Percentiles rank a stretch among this genome's conserved stretches.
Conservation (phyloP, 164 flowering plant genomes). For the Magnolia sinica region DNA sequence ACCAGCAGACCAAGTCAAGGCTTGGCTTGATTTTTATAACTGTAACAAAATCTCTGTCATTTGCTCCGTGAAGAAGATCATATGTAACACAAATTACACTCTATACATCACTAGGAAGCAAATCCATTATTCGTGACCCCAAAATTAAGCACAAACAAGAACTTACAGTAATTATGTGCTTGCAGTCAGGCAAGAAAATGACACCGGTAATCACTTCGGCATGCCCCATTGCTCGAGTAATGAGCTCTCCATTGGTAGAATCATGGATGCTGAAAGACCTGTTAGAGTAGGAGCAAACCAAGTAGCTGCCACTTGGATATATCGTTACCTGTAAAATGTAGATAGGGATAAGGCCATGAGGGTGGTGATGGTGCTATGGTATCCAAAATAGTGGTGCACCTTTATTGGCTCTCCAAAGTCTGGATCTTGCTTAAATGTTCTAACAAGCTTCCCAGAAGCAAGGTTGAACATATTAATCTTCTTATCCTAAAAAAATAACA, state of each 20-base stretch:
- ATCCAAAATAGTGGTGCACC: constrained; percentile 30
- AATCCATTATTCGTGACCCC: neutral
- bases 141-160: constrained; percentile 4
- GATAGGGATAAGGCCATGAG: neutral
- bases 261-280: constrained; percentile 64
- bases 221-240: constrained; percentile 59
- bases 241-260: constrained; percentile 46
- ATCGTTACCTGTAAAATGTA: constrained; percentile 41
- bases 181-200: constrained; percentile 68
- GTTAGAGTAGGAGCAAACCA: constrained; percentile 73
- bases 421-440: constrained; percentile 49
- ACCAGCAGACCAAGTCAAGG: neutral
- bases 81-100: neutral
- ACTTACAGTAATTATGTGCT: constrained; percentile 70
- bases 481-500: constrained; percentile 46
- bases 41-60: neutral
- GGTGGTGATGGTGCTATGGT: neutral
- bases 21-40: neutral
- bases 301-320: constrained; percentile 70
- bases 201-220: constrained; percentile 63
- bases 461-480: constrained; percentile 53
- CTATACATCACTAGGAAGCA: neutral
- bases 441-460: constrained; percentile 52
- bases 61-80: neutral
- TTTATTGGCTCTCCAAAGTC: constrained; percentile 65